Evolutionary conservation across 441 rosid species (phyloP).

Genomic region (Pelargonium citronellum): DNA sequence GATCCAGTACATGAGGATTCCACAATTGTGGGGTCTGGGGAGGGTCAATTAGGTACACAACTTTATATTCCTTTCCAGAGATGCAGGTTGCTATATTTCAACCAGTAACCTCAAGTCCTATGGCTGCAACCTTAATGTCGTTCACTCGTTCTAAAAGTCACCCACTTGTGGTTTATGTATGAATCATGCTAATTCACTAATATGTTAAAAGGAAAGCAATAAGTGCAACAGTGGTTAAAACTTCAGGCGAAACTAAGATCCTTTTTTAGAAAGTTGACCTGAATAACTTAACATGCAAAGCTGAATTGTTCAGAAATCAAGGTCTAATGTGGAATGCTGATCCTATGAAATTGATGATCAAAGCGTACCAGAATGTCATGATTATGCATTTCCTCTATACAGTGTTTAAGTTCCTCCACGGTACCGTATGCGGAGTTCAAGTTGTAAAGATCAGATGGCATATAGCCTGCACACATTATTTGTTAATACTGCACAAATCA

Average conservation of each 20-base stretch:
- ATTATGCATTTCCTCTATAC: slow-evolving; percentile 45
- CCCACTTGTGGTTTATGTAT: not conserved
- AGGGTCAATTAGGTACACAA: too few species aligned
- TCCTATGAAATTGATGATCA: slow-evolving; percentile 3
- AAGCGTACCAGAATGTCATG: slow-evolving; percentile 40
- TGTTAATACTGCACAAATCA: not conserved
- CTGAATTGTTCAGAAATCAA: not conserved
- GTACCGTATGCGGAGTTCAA: slow-evolving; percentile 49
- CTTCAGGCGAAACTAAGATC: not conserved
- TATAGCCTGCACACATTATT: slow-evolving; percentile 35
- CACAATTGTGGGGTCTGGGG: too few species aligned
- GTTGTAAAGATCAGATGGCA: slow-evolving; percentile 58
- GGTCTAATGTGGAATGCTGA: not conserved
- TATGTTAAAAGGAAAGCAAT: not conserved
- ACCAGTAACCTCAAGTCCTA: too few species aligned
- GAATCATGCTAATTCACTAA: not conserved
- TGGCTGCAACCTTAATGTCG: too few species aligned
- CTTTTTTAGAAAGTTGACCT: not conserved
- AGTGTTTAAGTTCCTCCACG: slow-evolving; percentile 41
- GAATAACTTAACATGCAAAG: not conserved
- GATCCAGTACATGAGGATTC: too few species aligned
- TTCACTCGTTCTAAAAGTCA: too few species aligned
- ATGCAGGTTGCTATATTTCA: too few species aligned
- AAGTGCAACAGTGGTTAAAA: not conserved
- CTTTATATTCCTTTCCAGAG: too few species aligned